Conservation (phyloP, 495 filamentous ascomycete genomes). For the Penicillium maclennaniae region DNA sequence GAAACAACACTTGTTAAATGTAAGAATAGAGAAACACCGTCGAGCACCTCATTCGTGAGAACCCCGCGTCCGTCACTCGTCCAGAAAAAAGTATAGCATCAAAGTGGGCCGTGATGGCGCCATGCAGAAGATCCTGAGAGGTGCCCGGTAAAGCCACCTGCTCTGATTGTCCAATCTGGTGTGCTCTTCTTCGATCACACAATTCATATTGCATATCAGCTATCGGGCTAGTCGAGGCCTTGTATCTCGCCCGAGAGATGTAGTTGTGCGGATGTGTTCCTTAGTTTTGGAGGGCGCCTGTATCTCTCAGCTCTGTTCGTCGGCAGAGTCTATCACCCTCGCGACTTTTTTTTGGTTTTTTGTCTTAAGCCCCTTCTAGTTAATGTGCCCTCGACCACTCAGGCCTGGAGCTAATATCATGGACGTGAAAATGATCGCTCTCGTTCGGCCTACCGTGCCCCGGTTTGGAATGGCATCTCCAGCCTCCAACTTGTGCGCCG, state of each 20-base stretch:
- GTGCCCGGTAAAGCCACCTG: neutral
- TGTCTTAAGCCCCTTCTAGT: neutral
- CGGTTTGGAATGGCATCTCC: neutral
- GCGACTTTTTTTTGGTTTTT: neutral
- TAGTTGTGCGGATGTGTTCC: slow-evolving; percentile 1
- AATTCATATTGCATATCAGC: neutral
- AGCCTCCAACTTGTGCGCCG: neutral
- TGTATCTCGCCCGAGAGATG: slow-evolving; percentile 23
- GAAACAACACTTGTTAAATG: neutral
- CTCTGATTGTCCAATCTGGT: slow-evolving; percentile 2
- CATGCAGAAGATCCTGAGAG: slow-evolving; percentile 17
- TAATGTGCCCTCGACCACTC: neutral
- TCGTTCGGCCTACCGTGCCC: neutral
- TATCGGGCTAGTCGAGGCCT: neutral
- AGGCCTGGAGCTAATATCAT: neutral
- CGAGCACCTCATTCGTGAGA: slow-evolving; percentile 7
- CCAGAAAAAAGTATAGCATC: slow-evolving; percentile 30
- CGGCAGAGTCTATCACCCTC: neutral
- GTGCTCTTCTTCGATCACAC: slow-evolving; percentile 1
- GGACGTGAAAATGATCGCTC: neutral
- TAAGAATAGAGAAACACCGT: neutral
- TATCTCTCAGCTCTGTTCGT: neutral
- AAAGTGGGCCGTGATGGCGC: slow-evolving; percentile 43
- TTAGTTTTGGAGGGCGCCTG: neutral
- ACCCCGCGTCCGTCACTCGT: slow-evolving; percentile 15